Percentiles rank a stretch among this genome's conserved stretches.
phyloP scores from a whole-genome alignment of 2,329 filamentous ascomycete species.

The Alternaria gaisen region DNA sequence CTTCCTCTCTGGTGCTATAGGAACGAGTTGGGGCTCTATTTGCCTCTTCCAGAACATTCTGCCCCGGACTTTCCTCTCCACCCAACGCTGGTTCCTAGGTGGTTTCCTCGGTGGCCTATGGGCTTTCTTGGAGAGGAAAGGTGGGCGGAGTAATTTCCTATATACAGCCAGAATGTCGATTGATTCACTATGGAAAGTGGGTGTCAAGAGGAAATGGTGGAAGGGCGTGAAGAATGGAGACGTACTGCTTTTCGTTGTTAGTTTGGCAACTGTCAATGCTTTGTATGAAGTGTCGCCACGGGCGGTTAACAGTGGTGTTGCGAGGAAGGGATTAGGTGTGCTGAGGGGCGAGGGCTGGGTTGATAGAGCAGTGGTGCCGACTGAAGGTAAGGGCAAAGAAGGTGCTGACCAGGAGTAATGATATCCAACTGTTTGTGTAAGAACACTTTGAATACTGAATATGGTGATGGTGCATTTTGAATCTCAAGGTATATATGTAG shows the following conservation, averaged over 20 bases:
- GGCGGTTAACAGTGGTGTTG: slow-evolving; percentile 71
- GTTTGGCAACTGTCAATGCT: slow-evolving; percentile 78
- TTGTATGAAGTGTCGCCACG: slow-evolving; percentile 77
- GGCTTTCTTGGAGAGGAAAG: slow-evolving; percentile 76
- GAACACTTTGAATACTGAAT: background rate
- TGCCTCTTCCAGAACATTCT: slow-evolving; percentile 87
- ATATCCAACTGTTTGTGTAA: slow-evolving; percentile 5
- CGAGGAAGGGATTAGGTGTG: slow-evolving; percentile 78
- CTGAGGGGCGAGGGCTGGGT: slow-evolving; percentile 78
- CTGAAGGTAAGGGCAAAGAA: slow-evolving; percentile 21
- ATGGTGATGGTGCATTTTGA: background rate
- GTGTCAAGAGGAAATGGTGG: slow-evolving; percentile 91
- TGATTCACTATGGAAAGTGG: slow-evolving; percentile 89
- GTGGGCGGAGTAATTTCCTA: slow-evolving; percentile 71
- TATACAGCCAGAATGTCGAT: slow-evolving; percentile 81
- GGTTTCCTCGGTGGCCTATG: slow-evolving; percentile 87
- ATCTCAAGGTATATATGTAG: background rate
- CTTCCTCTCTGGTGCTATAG: slow-evolving; percentile 83
- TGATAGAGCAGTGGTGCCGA: slow-evolving; percentile 61
- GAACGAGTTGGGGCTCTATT: slow-evolving; percentile 85
- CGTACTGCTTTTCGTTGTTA: slow-evolving; percentile 81
- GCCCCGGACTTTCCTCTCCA: slow-evolving; percentile 76
- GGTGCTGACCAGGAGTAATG: slow-evolving; percentile 2
- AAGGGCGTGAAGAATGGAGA: slow-evolving; percentile 82
- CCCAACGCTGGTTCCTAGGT: slow-evolving; percentile 87